phyloP scores from a whole-genome alignment of 2,329 filamentous ascomycete genomes.

The Pseudogymnoascus sp. region DNA sequence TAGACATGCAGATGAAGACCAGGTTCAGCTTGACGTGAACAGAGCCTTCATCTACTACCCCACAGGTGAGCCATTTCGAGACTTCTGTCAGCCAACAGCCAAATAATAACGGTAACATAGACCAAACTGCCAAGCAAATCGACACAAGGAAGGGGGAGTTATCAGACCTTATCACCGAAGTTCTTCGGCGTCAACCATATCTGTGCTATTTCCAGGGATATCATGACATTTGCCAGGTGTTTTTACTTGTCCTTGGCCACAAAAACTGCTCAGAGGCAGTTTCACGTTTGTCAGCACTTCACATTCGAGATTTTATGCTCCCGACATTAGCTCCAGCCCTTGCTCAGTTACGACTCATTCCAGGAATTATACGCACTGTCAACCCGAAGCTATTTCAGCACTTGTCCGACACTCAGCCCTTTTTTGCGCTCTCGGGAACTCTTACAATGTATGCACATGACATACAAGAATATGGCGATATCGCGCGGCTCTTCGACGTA shows the following conservation, averaged over 20 bases:
- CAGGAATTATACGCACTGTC: conserved; percentile 64
- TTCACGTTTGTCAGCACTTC: conserved; percentile 74
- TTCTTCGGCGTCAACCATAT: conserved; percentile 71
- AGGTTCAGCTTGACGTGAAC: conserved; percentile 87
- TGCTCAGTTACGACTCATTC: conserved; percentile 78
- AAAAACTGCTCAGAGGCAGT: conserved; percentile 53
- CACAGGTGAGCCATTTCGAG: conserved; percentile 45
- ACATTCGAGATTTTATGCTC: conserved; percentile 97
- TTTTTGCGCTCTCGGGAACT: conserved; percentile 87
- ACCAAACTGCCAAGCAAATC: conserved; percentile 60
- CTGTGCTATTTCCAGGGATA: conserved; percentile 98
- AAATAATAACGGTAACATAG: conserved; percentile 33
- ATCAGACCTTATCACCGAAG: conserved; percentile 67
- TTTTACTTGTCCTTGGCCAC: conserved; percentile 73
- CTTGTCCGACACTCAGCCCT: conserved; percentile 71
- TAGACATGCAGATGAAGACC: conserved; percentile 77
- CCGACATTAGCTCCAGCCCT: conserved; percentile 74
- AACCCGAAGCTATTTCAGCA: conserved; percentile 67
- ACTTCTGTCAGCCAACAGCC: conserved; percentile 20
- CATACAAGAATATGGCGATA: conserved; percentile 80
- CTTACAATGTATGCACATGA: conserved; percentile 96
- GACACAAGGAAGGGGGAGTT: conserved; percentile 65
- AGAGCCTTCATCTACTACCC: conserved; percentile 98
- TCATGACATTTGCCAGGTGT: conserved; percentile 95
- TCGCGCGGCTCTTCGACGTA: conserved; percentile 86